Evolutionary conservation across 805 yeast genomes (phyloP).

Genomic region (Suhomyces xylopsoci): DNA sequence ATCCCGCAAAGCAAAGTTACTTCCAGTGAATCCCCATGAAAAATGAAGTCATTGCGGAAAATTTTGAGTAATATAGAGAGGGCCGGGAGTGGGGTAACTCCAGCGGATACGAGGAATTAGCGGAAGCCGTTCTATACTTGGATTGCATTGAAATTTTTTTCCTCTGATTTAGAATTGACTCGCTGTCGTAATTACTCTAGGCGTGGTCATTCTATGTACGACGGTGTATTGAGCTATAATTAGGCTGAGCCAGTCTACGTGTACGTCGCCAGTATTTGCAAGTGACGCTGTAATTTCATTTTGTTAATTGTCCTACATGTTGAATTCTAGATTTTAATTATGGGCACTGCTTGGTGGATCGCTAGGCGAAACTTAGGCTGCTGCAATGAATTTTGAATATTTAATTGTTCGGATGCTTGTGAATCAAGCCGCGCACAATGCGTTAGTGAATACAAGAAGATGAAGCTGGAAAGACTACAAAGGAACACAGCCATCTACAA

Average conservation of each 20-base stretch:
- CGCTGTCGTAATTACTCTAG: not conserved
- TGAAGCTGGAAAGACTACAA: not conserved
- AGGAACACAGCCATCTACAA: not conserved
- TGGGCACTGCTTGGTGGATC: not conserved
- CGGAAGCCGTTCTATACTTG: not conserved
- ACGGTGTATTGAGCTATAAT: not conserved
- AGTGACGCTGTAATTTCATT: not conserved
- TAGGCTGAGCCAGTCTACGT: not conserved
- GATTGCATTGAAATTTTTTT: not conserved
- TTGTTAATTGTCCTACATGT: not conserved
- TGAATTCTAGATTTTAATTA: not conserved
- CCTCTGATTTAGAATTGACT: not conserved
- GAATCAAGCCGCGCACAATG: not conserved
- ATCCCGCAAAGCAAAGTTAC: not conserved
- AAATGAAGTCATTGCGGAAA: not conserved
- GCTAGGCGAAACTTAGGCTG: not conserved
- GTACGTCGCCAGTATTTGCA: not conserved
- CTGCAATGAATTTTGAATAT: not conserved
- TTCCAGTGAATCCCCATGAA: conserved; percentile 1
- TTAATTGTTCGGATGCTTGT: not conserved
- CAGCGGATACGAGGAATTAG: not conserved
- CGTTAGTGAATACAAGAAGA: not conserved
- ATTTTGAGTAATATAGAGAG: not conserved
- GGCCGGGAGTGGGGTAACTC: not conserved
- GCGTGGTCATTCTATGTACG: not conserved